Conservation (phyloP, 2,329 filamentous ascomycete species). For the Pyrenochaeta sp. region DNA sequence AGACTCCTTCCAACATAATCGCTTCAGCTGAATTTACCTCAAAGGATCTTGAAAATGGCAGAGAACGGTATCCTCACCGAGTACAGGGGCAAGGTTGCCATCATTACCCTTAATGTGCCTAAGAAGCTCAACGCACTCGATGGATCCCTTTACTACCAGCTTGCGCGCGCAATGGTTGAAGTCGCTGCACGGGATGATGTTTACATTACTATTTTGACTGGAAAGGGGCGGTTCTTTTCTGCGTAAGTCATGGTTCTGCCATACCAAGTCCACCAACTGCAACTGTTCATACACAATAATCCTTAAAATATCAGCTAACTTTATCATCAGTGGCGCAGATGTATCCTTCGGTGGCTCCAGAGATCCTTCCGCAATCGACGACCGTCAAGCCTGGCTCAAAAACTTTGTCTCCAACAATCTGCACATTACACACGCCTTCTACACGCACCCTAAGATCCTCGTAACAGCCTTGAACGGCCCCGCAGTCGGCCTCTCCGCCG, state of each 20-base stretch:
- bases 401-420: slow-evolving; percentile 86
- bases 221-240: slow-evolving; percentile 83
- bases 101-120: slow-evolving; percentile 85
- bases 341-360: slow-evolving; percentile 65
- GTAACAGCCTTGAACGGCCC: slow-evolving; percentile 92
- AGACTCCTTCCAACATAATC: neutral
- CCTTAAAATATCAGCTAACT: slow-evolving; percentile 2
- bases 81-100: slow-evolving; percentile 75
- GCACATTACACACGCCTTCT: slow-evolving; percentile 88
- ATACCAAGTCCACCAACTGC: neutral
- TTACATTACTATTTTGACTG: slow-evolving; percentile 83
- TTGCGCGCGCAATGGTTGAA: slow-evolving; percentile 77
- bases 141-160: slow-evolving; percentile 76
- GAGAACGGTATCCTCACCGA: slow-evolving; percentile 65
- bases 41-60: slow-evolving; percentile 38
- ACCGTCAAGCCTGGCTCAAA: slow-evolving; percentile 68
- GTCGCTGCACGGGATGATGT: slow-evolving; percentile 82
- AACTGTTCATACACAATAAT: neutral
- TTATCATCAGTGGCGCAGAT: slow-evolving; percentile 75
- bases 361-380: slow-evolving; percentile 44
- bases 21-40: neutral
- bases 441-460: slow-evolving; percentile 92
- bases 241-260: slow-evolving; percentile 66
- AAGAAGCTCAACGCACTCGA: slow-evolving; percentile 88
- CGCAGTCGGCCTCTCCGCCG: slow-evolving; percentile 85